A percentile compares a stretch with the other conserved stretches of the same genome.
phyloP scores from a whole-genome alignment of 2,329 filamentous ascomycete species.

The Zarea fungicola region DNA sequence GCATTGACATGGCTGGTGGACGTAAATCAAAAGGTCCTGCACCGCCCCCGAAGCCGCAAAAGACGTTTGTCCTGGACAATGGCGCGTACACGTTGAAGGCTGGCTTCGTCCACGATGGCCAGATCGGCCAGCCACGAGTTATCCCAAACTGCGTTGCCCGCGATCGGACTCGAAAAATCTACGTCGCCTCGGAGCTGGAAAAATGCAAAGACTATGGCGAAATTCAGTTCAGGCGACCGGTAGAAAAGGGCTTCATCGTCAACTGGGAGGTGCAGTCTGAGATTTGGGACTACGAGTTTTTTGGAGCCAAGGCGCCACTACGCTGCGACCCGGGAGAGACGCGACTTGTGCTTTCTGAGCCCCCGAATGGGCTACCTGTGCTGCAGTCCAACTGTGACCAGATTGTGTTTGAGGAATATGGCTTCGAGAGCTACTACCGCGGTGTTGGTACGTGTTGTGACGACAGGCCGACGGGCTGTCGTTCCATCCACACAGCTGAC shows the following conservation, averaged over 20 bases:
- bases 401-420: conserved; percentile 96
- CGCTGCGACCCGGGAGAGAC: conserved; percentile 74
- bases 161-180: conserved; percentile 71
- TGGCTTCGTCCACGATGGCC: conserved; percentile 57
- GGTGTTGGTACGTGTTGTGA: conserved; percentile 51
- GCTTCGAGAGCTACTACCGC: conserved; percentile 80
- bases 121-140: conserved; percentile 54
- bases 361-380: conserved; percentile 73
- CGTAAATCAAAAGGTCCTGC: conserved; percentile 47
- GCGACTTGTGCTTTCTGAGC: conserved; percentile 79
- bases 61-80: conserved; percentile 87
- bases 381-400: conserved; percentile 91
- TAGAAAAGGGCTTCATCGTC: conserved; percentile 91
- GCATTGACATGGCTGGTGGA: conserved; percentile 35
- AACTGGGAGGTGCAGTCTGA: conserved; percentile 96
- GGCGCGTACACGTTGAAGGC: conserved; percentile 90
- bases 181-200: conserved; percentile 73
- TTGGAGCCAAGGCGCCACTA: conserved; percentile 61
- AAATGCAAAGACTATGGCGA: conserved; percentile 86
- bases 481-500: conserved; percentile 7
- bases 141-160: conserved; percentile 88
- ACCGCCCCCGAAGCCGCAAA: conserved; percentile 48
- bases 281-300: conserved; percentile 89
- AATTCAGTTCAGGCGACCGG: conserved; percentile 76
- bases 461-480: no score